Evolutionary conservation across 2,329 filamentous ascomycete species (phyloP), one percentile per base, ranked within the genome.

Genomic region (Nigrospora oryzae): DNA sequence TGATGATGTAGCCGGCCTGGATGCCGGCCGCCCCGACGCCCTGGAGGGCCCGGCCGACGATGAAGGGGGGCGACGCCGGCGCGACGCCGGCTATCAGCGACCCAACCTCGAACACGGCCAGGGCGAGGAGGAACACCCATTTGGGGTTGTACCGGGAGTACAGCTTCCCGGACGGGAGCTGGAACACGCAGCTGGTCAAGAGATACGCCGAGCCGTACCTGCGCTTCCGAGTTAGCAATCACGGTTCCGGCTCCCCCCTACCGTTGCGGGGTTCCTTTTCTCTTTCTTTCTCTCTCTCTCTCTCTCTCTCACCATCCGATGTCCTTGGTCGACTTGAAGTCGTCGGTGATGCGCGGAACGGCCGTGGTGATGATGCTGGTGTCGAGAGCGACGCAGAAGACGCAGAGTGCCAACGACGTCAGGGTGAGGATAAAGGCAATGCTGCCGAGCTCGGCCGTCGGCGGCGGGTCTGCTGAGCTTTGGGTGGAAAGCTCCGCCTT

Each of bases 91-190:
- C 64, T 10, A 67, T 42, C 7, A 59, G 48, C 36, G 62, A 65
- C 3, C 65, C 65, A 12, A 66, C 37, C 39, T 66, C 63, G 36
- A 66, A 66, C 30, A 67, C 34, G 37, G 50, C 42, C 31, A 66
- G 56, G 5, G 57, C 44, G 13, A 38, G 28, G 3, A 64, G 38
- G 42, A 57, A 65, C 10, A 57, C 51, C 17, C 46, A 51, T 43
- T 65, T 64, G 46, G 59, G 48, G n/a, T 56, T 52, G 46, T 56
- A 64, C 42, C 64, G 63, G 15, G 58, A 65, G 45, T 63, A 68
- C 13, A 63, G 40, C 28, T 62, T 63, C 3, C 59, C 57, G 46
- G 55, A 57, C 12, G 52, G 30, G 5, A 60, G 49, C 23, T 63
- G 60, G 36, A 62, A 58, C 11, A n/a, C 40, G 2, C 28, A 3